Evolutionary conservation across 495 filamentous ascomycete genomes (phyloP).

Genomic region (Entonaema liquescens): DNA sequence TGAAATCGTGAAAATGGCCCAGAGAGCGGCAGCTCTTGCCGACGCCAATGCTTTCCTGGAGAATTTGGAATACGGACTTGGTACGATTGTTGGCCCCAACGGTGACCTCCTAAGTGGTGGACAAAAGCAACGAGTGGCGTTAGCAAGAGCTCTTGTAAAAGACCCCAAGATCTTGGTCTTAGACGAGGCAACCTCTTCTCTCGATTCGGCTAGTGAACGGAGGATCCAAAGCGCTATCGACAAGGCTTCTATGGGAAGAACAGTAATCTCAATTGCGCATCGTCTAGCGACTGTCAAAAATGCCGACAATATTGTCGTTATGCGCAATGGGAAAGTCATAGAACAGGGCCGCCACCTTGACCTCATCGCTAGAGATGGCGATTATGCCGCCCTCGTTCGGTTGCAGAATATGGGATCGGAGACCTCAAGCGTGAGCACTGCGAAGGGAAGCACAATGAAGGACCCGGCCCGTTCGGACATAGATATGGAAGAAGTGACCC

Average conservation of each 20-base stretch:
- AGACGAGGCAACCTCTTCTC: constrained; percentile 64
- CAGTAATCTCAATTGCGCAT: constrained; percentile 80
- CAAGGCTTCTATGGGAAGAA: constrained; percentile 59
- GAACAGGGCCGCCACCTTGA: constrained; percentile 64
- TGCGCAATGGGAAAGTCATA: constrained; percentile 63
- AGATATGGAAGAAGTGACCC: constrained; percentile 52
- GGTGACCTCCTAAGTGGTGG: constrained; percentile 63
- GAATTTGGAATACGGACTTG: constrained; percentile 52
- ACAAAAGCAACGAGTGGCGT: constrained; percentile 70
- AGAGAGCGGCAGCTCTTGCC: constrained; percentile 48
- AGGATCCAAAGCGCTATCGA: constrained; percentile 62
- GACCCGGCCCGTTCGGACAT: constrained; percentile 28
- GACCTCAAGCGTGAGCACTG: constrained; percentile 40
- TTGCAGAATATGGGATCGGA: constrained; percentile 46
- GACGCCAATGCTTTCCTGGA: constrained; percentile 52
- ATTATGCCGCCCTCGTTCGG: constrained; percentile 56
- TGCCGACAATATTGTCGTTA: constrained; percentile 69
- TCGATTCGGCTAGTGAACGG: constrained; percentile 64
- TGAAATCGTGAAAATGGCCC: constrained; percentile 46
- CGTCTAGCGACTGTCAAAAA: constrained; percentile 70
- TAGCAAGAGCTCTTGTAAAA: constrained; percentile 61
- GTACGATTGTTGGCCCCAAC: constrained; percentile 58
- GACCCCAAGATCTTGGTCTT: constrained; percentile 60
- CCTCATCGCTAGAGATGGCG: constrained; percentile 44
- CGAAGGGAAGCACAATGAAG: constrained; percentile 27